A percentile compares a stretch with the other conserved stretches of the same genome.
Conservation (phyloP, 495 filamentous ascomycete species). For the Cercophora scortea region DNA sequence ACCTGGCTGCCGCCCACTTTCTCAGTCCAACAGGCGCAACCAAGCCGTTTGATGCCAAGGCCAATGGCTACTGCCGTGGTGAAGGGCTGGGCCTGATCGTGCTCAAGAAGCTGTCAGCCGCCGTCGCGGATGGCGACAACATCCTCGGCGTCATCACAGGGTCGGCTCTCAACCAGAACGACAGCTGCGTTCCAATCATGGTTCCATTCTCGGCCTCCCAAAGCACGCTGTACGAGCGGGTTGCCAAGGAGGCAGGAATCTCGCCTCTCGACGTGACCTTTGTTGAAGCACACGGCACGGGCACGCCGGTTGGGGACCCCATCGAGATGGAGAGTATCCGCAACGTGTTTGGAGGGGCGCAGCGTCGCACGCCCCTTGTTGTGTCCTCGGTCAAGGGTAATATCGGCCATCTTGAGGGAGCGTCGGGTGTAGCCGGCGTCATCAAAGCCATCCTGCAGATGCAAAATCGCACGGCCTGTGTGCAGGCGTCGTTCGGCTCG, state of each 20-base stretch:
- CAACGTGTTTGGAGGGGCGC: conserved; percentile 15
- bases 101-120: conserved; percentile 47
- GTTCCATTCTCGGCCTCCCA: conserved; percentile 43
- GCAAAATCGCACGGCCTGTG: background rate
- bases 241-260: conserved; percentile 37
- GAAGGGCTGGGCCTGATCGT: conserved; percentile 48
- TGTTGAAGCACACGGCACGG: conserved; percentile 35
- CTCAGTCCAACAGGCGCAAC: conserved; percentile 34
- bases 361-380: conserved; percentile 19
- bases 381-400: conserved; percentile 41
- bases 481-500: background rate
- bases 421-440: conserved; percentile 37
- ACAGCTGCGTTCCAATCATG: conserved; percentile 40
- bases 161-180: conserved; percentile 46
- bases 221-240: conserved; percentile 35
- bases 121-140: conserved; percentile 36
- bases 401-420: conserved; percentile 44
- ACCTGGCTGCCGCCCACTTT: conserved; percentile 32
- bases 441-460: conserved; percentile 27
- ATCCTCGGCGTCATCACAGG: conserved; percentile 52
- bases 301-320: conserved; percentile 9
- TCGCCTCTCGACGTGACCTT: conserved; percentile 32
- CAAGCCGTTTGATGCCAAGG: conserved; percentile 49
- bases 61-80: conserved; percentile 55
- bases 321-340: conserved; percentile 20